Conservation (phyloP, 2,329 filamentous ascomycete species). For the Trichoderma harzianum region DNA sequence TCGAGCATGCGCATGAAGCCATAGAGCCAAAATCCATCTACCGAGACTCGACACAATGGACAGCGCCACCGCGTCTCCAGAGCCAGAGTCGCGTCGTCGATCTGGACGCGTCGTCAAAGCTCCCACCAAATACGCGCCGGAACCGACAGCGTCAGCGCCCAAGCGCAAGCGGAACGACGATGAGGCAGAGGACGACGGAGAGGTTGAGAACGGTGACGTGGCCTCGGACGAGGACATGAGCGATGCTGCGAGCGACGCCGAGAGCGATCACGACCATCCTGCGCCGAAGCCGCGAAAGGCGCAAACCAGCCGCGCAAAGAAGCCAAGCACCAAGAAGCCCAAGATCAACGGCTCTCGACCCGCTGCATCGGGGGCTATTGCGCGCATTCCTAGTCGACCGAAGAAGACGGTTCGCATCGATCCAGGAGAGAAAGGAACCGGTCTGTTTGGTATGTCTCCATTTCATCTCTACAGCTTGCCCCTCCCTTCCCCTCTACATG, state of each 20-base stretch:
- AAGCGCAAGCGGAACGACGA: conserved; percentile 58
- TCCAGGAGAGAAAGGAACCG: conserved; percentile 49
- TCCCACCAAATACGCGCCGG: conserved; percentile 58
- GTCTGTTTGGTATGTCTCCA: conserved; percentile 51
- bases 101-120: conserved; percentile 65
- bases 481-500: conserved; percentile 24
- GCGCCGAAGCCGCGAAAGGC: conserved; percentile 38
- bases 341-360: conserved; percentile 57
- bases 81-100: conserved; percentile 57
- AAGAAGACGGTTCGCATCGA: conserved; percentile 56
- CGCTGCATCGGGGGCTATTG: conserved; percentile 34
- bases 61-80: conserved; percentile 52
- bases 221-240: conserved; percentile 46
- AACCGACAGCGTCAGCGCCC: conserved; percentile 39
- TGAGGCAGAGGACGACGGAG: conserved; percentile 45
- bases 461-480: not conserved
- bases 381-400: conserved; percentile 49
- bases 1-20: conserved; percentile 8
- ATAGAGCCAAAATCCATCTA: not conserved
- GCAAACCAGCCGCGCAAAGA: conserved; percentile 46
- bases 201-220: conserved; percentile 46
- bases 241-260: conserved; percentile 43
- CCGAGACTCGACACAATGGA: conserved; percentile 37
- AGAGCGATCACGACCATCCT: conserved; percentile 43
- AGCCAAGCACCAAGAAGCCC: conserved; percentile 60